Percentiles rank a stretch among this genome's conserved stretches.
These are phyloP conservation scores for Fusarium goolgardi DNA, from an alignment of 2,329 filamentous ascomycete genomes.

Conservation along the genomic window DNA sequence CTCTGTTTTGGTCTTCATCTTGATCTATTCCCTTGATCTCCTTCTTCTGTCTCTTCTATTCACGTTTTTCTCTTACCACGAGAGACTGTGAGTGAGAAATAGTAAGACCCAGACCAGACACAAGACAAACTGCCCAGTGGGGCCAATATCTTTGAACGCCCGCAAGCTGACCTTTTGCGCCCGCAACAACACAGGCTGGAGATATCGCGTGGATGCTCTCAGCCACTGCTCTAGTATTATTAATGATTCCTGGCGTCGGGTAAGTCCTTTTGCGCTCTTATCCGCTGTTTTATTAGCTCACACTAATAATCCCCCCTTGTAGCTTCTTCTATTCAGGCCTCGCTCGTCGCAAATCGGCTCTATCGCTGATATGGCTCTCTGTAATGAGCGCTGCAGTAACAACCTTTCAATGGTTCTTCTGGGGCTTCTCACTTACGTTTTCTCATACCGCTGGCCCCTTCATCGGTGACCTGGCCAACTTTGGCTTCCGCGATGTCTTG, in stretches of 20 bases:
- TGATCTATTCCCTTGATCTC: background rate
- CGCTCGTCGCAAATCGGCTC: conserved; percentile 86
- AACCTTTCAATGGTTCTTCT: conserved; percentile 95
- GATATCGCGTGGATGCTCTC: conserved; percentile 89
- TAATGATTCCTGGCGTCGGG: conserved; percentile 94
- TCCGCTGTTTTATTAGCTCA: conserved; percentile 3
- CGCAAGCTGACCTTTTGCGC: conserved; percentile 47
- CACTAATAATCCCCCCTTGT: conserved; percentile 23
- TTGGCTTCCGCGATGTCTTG: conserved; percentile 82
- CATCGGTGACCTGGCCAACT: conserved; percentile 82
- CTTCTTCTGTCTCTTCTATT: conserved; percentile 1
- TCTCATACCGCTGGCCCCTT: conserved; percentile 80
- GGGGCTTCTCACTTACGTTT: conserved; percentile 86
- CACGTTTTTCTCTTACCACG: background rate
- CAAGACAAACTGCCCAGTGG: conserved; percentile 20
- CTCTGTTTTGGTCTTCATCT: background rate
- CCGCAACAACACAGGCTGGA: conserved; percentile 64
- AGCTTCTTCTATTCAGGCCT: conserved; percentile 93
- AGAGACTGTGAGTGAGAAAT: conserved; percentile 3
- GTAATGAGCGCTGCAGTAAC: conserved; percentile 87
- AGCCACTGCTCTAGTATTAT: conserved; percentile 82
- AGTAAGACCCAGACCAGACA: conserved; percentile 5
- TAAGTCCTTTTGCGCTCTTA: conserved; percentile 45
- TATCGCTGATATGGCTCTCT: conserved; percentile 91
- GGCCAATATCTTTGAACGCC: conserved; percentile 35